These are phyloP conservation scores for Cyclocybe cylindracea DNA, from an alignment of 768 basidiomycete species.

Conservation along the genomic window DNA sequence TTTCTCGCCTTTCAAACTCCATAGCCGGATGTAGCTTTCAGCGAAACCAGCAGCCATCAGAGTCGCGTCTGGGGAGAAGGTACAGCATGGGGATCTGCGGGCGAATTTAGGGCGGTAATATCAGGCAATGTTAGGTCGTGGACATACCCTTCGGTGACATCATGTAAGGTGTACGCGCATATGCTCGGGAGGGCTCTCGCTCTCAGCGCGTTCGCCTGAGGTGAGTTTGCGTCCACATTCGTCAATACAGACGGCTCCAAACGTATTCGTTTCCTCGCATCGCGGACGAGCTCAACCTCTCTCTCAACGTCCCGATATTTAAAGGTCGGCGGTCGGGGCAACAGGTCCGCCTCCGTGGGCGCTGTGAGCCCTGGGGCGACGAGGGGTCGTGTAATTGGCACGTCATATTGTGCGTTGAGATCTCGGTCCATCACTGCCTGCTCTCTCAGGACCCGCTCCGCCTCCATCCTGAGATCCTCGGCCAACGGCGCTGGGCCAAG, in stretches of 20 bases:
- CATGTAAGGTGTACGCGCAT: slow-evolving; percentile 93
- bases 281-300: slow-evolving; percentile 87
- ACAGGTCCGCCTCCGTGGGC: slow-evolving; percentile 71
- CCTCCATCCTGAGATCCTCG: slow-evolving; percentile 80
- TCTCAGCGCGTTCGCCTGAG: slow-evolving; percentile 57
- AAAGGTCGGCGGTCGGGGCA: slow-evolving; percentile 82
- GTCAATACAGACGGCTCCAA: slow-evolving; percentile 73
- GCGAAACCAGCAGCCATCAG: slow-evolving; percentile 94
- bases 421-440: slow-evolving; percentile 78
- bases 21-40: slow-evolving; percentile 92
- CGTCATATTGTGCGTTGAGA: slow-evolving; percentile 64
- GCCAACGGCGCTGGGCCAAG: slow-evolving; percentile 80
- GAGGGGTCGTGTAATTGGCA: slow-evolving; percentile 52
- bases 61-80: slow-evolving; percentile 89
- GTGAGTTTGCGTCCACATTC: slow-evolving; percentile 56
- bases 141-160: slow-evolving; percentile 89
- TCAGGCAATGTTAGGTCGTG: not conserved
- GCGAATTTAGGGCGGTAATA: slow-evolving; percentile 4
- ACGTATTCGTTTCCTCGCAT: slow-evolving; percentile 89
- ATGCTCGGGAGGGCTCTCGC: slow-evolving; percentile 85
- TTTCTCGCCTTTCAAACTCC: slow-evolving; percentile 93
- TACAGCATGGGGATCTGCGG: slow-evolving; percentile 76
- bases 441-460: slow-evolving; percentile 77
- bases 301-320: slow-evolving; percentile 85
- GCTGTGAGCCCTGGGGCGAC: slow-evolving; percentile 56